Evolutionary conservation across 208 protist genomes (phyloP), one percentile per base, ranked within the genome.

Genomic region (Crithidia bombi): DNA sequence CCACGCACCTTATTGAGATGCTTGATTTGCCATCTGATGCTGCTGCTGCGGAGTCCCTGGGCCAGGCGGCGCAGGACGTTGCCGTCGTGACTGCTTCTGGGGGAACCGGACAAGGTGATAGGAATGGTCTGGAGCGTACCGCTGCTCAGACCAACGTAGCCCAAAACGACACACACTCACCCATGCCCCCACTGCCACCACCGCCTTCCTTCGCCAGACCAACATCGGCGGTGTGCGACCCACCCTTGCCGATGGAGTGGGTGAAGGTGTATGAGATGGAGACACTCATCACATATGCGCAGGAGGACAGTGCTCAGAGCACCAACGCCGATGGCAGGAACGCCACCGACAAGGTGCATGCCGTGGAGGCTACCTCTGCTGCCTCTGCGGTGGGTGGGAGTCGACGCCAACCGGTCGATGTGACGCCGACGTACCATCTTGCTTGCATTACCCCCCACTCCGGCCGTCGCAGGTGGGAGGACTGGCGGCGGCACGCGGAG

Each of bases 1-100:
- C 85, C 23, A 97, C 87, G 15, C 93, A 96, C 57, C 82, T 91
- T 38, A 55, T 80, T 5, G 91, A 96, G 32, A 69, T 90, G 63
- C 59, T 90, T 10, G 61, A 80, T 17, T 30, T 14, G 3, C 17
- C 43, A 1, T 30, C 51, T 32, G 5, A 10, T 6, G 19, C 36
- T 33, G 26, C 2, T 25, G 36, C 33, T 6, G n/a, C n/a, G n/a
- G n/a, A n/a, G n/a, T 28, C 21, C 1, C 3, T 4, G 43, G 11
- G 43, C 15, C 17, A n/a, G 43, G 3, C 9, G 15, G 43, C 43
- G 43, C 15, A 11, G 11, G 43, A n/a, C 14, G 44, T 15, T 15
- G 17, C 35, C 5, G 35, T n/a, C n/a, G n/a, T n/a, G n/a, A n/a
- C n/a, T n/a, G n/a, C n/a, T n/a, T n/a, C n/a, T n/a, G n/a, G n/a